Percentiles rank a stretch among this genome's conserved stretches.
phyloP scores from a whole-genome alignment of 495 filamentous ascomycete species.

The Platismatia glauca region DNA sequence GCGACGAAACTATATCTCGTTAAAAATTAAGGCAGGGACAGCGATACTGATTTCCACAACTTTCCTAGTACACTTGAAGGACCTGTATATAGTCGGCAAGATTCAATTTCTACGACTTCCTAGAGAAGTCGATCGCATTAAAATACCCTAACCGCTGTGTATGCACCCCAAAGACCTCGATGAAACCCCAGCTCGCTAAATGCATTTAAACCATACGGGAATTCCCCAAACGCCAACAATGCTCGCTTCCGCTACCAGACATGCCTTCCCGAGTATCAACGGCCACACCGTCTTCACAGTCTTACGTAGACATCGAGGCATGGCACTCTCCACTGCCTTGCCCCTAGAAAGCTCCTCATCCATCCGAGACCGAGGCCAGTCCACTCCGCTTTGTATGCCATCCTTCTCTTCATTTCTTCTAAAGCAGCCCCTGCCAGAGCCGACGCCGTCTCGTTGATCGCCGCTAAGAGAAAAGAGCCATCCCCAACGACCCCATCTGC shows the following conservation, averaged over 20 bases:
- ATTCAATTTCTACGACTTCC: background rate
- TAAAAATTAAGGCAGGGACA: too few species aligned
- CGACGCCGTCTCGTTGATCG: slow-evolving; percentile 58
- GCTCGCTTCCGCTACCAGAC: background rate
- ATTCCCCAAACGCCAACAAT: background rate
- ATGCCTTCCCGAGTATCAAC: background rate
- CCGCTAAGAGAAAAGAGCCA: slow-evolving; percentile 46
- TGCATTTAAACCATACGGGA: background rate
- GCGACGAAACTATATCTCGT: background rate
- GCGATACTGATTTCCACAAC: too few species aligned
- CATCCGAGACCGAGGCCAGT: slow-evolving; percentile 75
- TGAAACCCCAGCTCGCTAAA: slow-evolving; percentile 6
- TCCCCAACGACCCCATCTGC: slow-evolving; percentile 33
- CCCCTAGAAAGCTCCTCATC: slow-evolving; percentile 65
- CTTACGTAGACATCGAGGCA: slow-evolving; percentile 76
- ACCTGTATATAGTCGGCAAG: background rate
- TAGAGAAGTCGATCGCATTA: background rate
- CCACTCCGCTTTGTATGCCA: slow-evolving; percentile 53
- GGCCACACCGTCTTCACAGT: slow-evolving; percentile 35
- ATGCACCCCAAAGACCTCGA: too few species aligned
- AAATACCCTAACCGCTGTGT: background rate
- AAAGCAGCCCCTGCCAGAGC: slow-evolving; percentile 57
- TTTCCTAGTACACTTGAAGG: background rate
- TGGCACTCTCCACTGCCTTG: slow-evolving; percentile 71
- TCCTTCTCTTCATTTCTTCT: slow-evolving; percentile 48